Base-by-base conservation (phyloP, 2,329 filamentous ascomycete species). In the Fusarium pseudonygamai region DNA sequence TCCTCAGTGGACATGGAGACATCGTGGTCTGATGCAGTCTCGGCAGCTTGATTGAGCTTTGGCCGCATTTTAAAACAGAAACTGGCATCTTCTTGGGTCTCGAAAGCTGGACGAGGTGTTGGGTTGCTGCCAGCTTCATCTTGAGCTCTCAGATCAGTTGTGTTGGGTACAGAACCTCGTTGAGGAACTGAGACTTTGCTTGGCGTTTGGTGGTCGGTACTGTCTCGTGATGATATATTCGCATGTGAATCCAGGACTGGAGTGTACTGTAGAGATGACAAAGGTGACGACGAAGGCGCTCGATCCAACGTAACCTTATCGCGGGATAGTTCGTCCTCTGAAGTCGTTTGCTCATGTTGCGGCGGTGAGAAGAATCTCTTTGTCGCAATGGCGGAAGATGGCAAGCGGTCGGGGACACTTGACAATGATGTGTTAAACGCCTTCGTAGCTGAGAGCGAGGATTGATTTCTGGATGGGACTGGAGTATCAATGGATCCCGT, bases 31-130 rank as follows among this genome's bases (percentile, higher is more conserved):
- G 56, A n/a, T 26, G 16, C 28, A 16, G 37, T 22, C 22, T 52
- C 32, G 3, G 37, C 10, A 4, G 49, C 43, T 24, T 62, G 45
- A 13, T 55, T 34, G 24, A n/a, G 13, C 50, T 32, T 75, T 34
- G 64, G 43, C 11, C 67, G 75, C 46, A 76, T 75, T 28, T 77
- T 81, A 67, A 80, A 83, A 24, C 73, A 71, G 56, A 82, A 82
- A 61, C 79, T 83, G 18, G 76, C 72, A 45, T 83, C 81, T 66
- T 78, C 73, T 47, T 83, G 80, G 15, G 77, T 82, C 57, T 78
- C 69, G 15, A 78, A 70, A 43, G 62, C 57, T 16, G 58, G 53
- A 3, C 46, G 34, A 40, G 22, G 32, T 34, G 22, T 50, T 32
- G 45, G 49, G 28, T 57, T 36, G 14, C 60, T 26, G 28, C 28